phyloP scores from a whole-genome alignment of 495 filamentous ascomycete genomes.

The Hypoxylon intermedium region DNA sequence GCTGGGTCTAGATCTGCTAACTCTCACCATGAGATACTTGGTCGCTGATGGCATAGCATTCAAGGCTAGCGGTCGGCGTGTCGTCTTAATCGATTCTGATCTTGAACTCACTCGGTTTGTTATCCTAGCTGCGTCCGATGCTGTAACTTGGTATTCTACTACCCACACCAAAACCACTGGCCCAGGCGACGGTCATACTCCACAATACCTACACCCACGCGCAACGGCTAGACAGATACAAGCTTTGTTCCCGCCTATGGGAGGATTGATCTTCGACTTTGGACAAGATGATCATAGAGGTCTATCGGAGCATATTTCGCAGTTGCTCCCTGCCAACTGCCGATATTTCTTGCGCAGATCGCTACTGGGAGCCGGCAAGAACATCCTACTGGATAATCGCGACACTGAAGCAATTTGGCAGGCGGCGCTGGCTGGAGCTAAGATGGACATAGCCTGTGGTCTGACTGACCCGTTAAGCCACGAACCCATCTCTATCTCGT shows the following conservation, averaged over 20 bases:
- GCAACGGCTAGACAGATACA: constrained; percentile 38
- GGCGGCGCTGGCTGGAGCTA: constrained; percentile 30
- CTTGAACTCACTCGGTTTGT: constrained; percentile 34
- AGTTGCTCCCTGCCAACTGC: constrained; percentile 33
- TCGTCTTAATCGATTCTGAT: constrained; percentile 49
- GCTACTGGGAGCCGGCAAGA: constrained; percentile 3
- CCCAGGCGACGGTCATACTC: not conserved
- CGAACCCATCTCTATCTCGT: constrained; percentile 28
- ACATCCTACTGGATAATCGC: not conserved
- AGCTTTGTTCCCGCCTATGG: constrained; percentile 31
- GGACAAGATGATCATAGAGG: constrained; percentile 19
- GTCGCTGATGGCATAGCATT: constrained; percentile 22
- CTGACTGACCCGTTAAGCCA: not conserved
- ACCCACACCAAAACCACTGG: constrained; percentile 21
- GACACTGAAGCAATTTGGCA: constrained; percentile 29
- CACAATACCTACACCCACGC: constrained; percentile 35
- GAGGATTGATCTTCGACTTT: constrained; percentile 44
- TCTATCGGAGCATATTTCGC: constrained; percentile 37
- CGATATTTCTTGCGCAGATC: constrained; percentile 25
- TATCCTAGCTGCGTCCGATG: constrained; percentile 34
- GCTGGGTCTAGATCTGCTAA: too few relatives aligned
- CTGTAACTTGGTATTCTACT: constrained; percentile 23
- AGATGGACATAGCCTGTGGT: constrained; percentile 9
- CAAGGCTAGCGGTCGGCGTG: not conserved
- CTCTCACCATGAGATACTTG: constrained; percentile 44